Conservation (phyloP, 306 rosid genomes). For the Cucumis cinereus region DNA sequence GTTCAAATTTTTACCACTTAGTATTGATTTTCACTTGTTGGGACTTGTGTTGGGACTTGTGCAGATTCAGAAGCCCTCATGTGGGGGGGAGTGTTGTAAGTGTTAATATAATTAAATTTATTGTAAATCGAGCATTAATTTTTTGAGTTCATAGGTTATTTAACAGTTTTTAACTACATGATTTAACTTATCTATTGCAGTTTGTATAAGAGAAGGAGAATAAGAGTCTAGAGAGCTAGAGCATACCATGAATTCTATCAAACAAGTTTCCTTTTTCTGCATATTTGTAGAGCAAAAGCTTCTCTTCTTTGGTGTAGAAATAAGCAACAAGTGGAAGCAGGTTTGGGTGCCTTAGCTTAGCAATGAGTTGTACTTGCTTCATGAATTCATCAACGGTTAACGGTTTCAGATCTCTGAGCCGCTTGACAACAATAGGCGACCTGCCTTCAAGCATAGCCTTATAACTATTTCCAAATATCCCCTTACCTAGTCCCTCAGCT, state of each 20-base stretch:
- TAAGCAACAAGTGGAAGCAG: conserved; percentile 61
- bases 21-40: too few relatives aligned
- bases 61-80: too few relatives aligned
- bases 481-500: conserved; percentile 73
- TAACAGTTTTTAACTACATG: neutral
- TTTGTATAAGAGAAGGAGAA: neutral
- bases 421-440: conserved; percentile 49
- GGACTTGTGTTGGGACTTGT: too few relatives aligned
- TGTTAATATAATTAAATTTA: too few relatives aligned
- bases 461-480: conserved; percentile 55
- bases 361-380: conserved; percentile 28
- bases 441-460: conserved; percentile 53
- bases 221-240: neutral
- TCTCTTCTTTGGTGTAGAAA: conserved; percentile 48
- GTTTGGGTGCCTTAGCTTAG: conserved; percentile 40
- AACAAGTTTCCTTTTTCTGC: conserved; percentile 56
- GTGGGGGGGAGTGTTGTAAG: too few relatives aligned
- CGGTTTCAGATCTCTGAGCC: conserved; percentile 63
- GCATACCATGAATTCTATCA: conserved; percentile 48
- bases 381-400: conserved; percentile 37
- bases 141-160: neutral
- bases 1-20: too few relatives aligned
- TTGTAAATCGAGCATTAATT: too few relatives aligned
- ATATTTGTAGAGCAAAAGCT: conserved; percentile 41
- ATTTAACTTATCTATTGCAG: neutral